Conservation (phyloP, 2,329 filamentous ascomycete genomes). For the Furcasterigmium sp. region DNA sequence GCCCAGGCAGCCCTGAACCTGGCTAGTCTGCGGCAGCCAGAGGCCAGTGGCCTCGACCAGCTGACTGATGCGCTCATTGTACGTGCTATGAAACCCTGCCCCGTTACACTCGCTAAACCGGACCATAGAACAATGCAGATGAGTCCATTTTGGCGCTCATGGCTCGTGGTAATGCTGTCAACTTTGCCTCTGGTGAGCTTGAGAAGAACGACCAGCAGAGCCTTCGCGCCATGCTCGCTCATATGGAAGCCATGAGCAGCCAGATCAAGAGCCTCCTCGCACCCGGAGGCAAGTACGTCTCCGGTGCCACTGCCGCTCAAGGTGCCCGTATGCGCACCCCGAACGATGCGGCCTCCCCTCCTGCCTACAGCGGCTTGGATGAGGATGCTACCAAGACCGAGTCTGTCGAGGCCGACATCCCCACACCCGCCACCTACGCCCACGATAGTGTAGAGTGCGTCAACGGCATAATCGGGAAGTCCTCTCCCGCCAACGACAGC, state of each 20-base stretch:
- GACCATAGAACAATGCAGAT: slow-evolving; percentile 36
- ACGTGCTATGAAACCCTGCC: slow-evolving; percentile 34
- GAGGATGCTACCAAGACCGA: slow-evolving; percentile 7
- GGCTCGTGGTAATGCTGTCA: slow-evolving; percentile 38
- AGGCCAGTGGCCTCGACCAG: slow-evolving; percentile 41
- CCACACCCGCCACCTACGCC: slow-evolving; percentile 11
- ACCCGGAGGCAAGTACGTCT: slow-evolving; percentile 12
- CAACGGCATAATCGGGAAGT: slow-evolving; percentile 10
- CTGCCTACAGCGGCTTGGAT: neutral
- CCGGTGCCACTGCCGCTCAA: neutral
- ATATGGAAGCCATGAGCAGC: slow-evolving; percentile 38
- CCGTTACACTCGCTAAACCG: neutral
- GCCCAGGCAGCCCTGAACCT: slow-evolving; percentile 64
- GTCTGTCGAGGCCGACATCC: slow-evolving; percentile 9
- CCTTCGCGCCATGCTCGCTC: slow-evolving; percentile 42
- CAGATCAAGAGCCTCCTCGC: slow-evolving; percentile 34
- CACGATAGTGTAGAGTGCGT: slow-evolving; percentile 22
- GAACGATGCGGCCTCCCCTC: neutral
- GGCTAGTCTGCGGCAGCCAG: slow-evolving; percentile 46
- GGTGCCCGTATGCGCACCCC: neutral
- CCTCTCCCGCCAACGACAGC: slow-evolving; percentile 26
- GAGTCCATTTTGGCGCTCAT: slow-evolving; percentile 41
- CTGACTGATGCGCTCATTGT: slow-evolving; percentile 60
- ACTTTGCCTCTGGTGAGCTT: slow-evolving; percentile 34
- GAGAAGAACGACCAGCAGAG: slow-evolving; percentile 34